Conservation (phyloP, 164 flowering plant species). For the Nymphaea thermarum region DNA sequence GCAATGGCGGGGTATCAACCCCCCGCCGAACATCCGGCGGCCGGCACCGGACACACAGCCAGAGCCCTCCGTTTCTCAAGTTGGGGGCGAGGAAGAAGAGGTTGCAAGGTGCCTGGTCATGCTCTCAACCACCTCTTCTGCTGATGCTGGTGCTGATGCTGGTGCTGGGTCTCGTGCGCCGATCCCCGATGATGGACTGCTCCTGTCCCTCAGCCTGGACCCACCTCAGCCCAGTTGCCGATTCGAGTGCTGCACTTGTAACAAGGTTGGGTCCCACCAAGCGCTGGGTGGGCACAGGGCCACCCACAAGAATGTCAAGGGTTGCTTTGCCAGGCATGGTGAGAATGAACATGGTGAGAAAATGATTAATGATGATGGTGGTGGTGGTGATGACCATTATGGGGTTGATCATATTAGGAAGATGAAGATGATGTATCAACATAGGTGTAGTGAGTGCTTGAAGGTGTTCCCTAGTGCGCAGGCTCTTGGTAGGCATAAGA, state of each 20-base stretch:
- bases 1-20: constrained; percentile 90
- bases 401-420: neutral
- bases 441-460: constrained; percentile 48
- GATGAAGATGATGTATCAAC: constrained; percentile 19
- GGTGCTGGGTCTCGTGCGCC: neutral
- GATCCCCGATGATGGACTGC: neutral
- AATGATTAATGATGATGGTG: neutral
- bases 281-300: constrained; percentile 87
- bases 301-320: constrained; percentile 73
- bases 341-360: constrained; percentile 2
- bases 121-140: constrained; percentile 24
- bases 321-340: constrained; percentile 46
- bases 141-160: constrained; percentile 1
- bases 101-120: constrained; percentile 45
- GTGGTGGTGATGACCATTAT: neutral
- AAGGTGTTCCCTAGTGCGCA: constrained; percentile 77
- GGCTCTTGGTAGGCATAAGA: constrained; percentile 82
- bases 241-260: constrained; percentile 80
- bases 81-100: constrained; percentile 36
- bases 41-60: neutral
- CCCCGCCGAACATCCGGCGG: constrained; percentile 38
- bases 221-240: constrained; percentile 7
- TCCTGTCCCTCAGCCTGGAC: neutral
- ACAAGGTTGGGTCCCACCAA: constrained; percentile 71
- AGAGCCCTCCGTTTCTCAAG: neutral